Conservation (phyloP, 2,329 filamentous ascomycete genomes). For the Lizonia empirigonia region DNA sequence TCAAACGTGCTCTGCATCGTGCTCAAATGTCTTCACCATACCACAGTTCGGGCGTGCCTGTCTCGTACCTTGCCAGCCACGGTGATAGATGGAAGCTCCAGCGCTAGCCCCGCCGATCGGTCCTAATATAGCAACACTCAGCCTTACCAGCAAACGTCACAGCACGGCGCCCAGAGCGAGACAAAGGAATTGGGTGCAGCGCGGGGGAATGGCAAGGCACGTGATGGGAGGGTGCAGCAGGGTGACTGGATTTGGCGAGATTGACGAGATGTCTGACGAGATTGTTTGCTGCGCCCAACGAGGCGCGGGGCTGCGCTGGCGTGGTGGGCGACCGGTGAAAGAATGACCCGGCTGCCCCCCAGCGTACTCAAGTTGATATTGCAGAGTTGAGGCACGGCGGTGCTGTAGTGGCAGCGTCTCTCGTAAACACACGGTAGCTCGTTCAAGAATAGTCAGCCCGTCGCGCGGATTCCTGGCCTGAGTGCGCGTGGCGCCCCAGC, state of each 20-base stretch:
- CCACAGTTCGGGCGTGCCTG: too few relatives aligned
- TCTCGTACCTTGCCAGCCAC: too few relatives aligned
- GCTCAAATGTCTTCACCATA: too few relatives aligned
- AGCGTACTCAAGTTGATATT: too few relatives aligned
- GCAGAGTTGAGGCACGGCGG: too few relatives aligned
- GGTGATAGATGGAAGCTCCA: neutral
- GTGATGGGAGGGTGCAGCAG: slow-evolving; percentile 2
- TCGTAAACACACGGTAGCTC: too few relatives aligned
- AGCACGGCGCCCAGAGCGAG: neutral
- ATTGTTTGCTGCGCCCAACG: slow-evolving; percentile 2
- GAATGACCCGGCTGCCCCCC: slow-evolving; percentile 17
- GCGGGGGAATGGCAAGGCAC: neutral
- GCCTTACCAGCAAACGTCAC: slow-evolving; percentile 7
- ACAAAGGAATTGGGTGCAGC: slow-evolving; percentile 3
- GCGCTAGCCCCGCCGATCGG: slow-evolving; percentile 1
- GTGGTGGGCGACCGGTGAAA: slow-evolving; percentile 2
- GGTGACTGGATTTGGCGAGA: neutral
- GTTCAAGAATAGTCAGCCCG: too few relatives aligned
- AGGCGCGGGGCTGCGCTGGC: neutral
- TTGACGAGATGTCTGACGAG: slow-evolving; percentile 11
- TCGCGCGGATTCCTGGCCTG: too few relatives aligned
- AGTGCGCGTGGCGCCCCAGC: too few relatives aligned
- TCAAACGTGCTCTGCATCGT: too few relatives aligned
- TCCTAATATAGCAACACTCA: slow-evolving; percentile 3
- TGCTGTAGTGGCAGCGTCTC: too few relatives aligned